Base-by-base conservation (phyloP, 805 yeast species). In the Candida ficus region DNA sequence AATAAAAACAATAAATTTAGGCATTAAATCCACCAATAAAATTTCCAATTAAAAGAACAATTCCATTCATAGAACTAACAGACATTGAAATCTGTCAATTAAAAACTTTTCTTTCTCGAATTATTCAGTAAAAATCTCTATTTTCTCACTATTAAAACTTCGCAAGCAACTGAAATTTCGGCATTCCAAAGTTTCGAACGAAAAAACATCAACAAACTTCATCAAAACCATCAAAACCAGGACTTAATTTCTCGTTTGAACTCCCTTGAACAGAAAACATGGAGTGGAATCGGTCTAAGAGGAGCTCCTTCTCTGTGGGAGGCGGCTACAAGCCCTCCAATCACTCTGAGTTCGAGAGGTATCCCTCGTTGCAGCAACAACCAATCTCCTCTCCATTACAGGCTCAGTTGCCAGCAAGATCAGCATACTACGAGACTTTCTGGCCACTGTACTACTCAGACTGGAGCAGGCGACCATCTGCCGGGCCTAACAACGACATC, bases 381-480 rank as follows among this genome's bases (percentile, higher is more conserved):
- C 47, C 26, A 17, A 35, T 41, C 9, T 13, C 46, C n/a, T 39
- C 44, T 17, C 33, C 47, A 16, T 27, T 35, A 17, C 52, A 43
- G 30, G 43, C 49, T 4, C 50, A 46, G 23, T 39, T 55, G 19
- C 63, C 66, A 12, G 48, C 54, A 1, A 50, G 63, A 28, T 64
- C 61, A 3, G 75, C 78, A 1, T 62, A 63, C 42, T 75, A 65
- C 45, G 76, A 72, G 39, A 57, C 75, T 0, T 63, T 68, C 37
- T 70, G 68, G 61, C 80, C 80, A 1, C 54, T 78, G 11, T 75
- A 66, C 43, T 66, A 70, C 6, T 59, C 70, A 25, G 82, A 75
- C 45, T 78, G 85, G 85, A 50, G 74, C 5, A 45, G 47, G 19
- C 47, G 63, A n/a, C 48, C 45, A 5, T 48, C 51, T 9, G 5